Conservation (phyloP, 305 asterid species). For the Plantago coronopus region DNA sequence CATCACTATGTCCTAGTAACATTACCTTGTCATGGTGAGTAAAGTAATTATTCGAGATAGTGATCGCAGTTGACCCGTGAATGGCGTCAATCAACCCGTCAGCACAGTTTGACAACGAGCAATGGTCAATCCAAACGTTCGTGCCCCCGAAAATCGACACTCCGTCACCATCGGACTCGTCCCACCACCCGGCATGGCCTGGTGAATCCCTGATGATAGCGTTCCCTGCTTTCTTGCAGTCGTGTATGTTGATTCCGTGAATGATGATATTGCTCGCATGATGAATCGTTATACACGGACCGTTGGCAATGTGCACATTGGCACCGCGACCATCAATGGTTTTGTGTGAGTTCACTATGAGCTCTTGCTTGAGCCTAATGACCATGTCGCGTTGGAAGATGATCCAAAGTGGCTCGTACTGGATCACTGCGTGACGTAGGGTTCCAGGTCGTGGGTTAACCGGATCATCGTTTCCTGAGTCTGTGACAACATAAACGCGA, state of each 20-base stretch:
- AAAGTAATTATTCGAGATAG: constrained; percentile 65
- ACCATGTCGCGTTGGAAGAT: constrained; percentile 62
- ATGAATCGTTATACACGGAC: constrained; percentile 71
- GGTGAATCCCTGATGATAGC: constrained; percentile 63
- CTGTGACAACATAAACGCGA: constrained; percentile 56
- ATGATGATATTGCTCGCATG: constrained; percentile 48
- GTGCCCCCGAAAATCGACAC: constrained; percentile 48
- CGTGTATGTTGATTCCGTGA: constrained; percentile 70
- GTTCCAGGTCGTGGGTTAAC: constrained; percentile 66
- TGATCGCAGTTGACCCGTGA: constrained; percentile 76
- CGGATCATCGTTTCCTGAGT: constrained; percentile 52
- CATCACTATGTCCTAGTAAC: constrained; percentile 74
- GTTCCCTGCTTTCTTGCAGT: constrained; percentile 47
- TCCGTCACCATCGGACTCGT: constrained; percentile 71
- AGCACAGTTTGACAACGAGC: constrained; percentile 63
- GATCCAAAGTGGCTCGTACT: constrained; percentile 68
- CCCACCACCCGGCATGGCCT: constrained; percentile 58
- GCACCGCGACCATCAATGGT: constrained; percentile 78
- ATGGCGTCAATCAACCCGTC: constrained; percentile 78
- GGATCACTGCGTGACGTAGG: constrained; percentile 65
- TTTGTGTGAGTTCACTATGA: constrained; percentile 58
- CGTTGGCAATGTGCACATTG: constrained; percentile 61
- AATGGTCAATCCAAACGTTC: constrained; percentile 70
- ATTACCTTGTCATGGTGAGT: constrained; percentile 83
- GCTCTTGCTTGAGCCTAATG: constrained; percentile 53